A percentile compares a stretch with the other conserved stretches of the same genome.
phyloP scores from a whole-genome alignment of 148 eudicot genomes.

The Rhododendron mucronatum region DNA sequence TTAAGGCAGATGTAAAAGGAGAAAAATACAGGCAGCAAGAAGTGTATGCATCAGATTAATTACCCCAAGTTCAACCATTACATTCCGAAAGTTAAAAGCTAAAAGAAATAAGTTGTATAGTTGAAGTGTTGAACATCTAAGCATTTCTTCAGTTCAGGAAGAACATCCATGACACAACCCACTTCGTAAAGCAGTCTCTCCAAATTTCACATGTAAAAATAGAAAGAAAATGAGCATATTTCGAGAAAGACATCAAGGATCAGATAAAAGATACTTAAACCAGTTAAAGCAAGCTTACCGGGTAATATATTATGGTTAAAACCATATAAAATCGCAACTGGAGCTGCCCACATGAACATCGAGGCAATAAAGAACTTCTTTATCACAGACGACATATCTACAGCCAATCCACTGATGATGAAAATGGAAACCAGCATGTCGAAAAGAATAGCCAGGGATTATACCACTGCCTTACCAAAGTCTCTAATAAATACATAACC shows the following conservation, averaged over 20 bases:
- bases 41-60: neutral
- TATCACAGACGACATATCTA: constrained; percentile 36
- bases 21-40: neutral
- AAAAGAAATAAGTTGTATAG: neutral
- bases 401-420: constrained; percentile 17
- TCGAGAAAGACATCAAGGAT: constrained; percentile 1
- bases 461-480: neutral
- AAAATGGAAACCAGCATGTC: neutral
- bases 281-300: constrained; percentile 36
- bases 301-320: constrained; percentile 60
- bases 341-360: constrained; percentile 61
- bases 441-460: neutral
- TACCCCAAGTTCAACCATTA: neutral
- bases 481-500: neutral
- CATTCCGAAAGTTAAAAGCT: neutral
- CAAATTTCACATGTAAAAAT: neutral
- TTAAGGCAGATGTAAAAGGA: neutral
- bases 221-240: neutral
- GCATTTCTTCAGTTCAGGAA: neutral
- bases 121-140: neutral
- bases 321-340: constrained; percentile 60
- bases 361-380: constrained; percentile 57
- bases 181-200: neutral
- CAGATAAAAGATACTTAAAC: neutral
- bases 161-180: neutral